A percentile compares a stretch with the other conserved stretches of the same genome.
Evolutionary conservation across 805 yeast species (phyloP).

Genomic region (Schizosaccharomyces pombe): DNA sequence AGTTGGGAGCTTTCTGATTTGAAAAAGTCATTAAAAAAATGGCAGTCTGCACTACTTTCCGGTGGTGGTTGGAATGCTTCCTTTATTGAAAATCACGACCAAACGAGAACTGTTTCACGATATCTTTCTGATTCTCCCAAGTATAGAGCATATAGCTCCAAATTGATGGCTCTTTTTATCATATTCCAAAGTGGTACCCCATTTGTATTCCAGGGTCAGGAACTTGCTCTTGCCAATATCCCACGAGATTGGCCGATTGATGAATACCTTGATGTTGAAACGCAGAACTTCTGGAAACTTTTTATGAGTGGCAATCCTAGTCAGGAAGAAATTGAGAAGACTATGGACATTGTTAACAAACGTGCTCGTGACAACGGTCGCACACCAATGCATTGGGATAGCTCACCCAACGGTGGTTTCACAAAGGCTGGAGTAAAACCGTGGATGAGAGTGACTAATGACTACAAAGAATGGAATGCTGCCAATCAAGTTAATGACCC

Average conservation of each 20-base stretch:
- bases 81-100: conserved; percentile 37
- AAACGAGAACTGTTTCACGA: conserved; percentile 29
- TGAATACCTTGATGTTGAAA: conserved; percentile 29
- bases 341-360: conserved; percentile 2
- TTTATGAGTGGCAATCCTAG: conserved; percentile 11
- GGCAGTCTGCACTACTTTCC: conserved; percentile 6
- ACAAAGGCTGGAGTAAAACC: conserved; percentile 20
- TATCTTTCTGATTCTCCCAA: conserved; percentile 24
- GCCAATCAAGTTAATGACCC: conserved; percentile 24
- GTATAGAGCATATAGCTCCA: conserved; percentile 21
- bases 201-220: conserved; percentile 39
- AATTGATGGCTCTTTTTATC: conserved; percentile 25
- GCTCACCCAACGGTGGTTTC: conserved; percentile 24
- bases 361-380: conserved; percentile 30
- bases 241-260: conserved; percentile 22
- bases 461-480: conserved; percentile 26
- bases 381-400: conserved; percentile 35
- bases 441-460: conserved; percentile 30
- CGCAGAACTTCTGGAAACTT: conserved; percentile 20
- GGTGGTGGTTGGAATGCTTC: conserved; percentile 36
- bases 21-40: conserved; percentile 8
- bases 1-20: conserved; percentile 6
- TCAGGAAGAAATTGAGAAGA: conserved; percentile 8
- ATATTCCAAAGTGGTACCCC: conserved; percentile 30
- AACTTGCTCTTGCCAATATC: conserved; percentile 15